A percentile compares a stretch with the other conserved stretches of the same genome.
Evolutionary conservation across 768 basidiomycete genomes (phyloP).

Genomic region (Trametes sanguinea): DNA sequence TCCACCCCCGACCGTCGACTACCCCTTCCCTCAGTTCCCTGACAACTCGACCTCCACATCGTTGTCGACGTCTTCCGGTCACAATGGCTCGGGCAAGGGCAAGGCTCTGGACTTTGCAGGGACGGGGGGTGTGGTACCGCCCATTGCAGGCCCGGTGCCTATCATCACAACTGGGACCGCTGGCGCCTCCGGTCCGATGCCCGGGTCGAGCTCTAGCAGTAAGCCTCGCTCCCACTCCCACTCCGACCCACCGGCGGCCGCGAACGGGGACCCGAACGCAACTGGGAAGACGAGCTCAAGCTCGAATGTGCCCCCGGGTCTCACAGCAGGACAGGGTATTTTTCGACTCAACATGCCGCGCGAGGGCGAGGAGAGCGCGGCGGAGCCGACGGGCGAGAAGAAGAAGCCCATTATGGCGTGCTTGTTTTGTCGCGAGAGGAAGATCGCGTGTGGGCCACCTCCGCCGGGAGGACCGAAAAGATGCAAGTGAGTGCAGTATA

Average conservation of each 20-base stretch:
- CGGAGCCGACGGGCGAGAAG: constrained; percentile 28
- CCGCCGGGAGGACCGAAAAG: constrained; percentile 38
- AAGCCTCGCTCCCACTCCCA: no score
- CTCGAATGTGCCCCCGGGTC: not conserved
- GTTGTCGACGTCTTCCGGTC: not conserved
- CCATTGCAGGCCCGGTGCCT: not conserved
- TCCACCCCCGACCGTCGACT: constrained; percentile 19
- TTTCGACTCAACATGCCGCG: constrained; percentile 25
- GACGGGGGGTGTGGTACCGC: not conserved
- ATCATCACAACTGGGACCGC: not conserved
- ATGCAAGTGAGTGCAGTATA: constrained; percentile 45
- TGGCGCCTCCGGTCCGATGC: constrained; percentile 1
- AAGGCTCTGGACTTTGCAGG: no score
- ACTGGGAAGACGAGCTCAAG: not conserved
- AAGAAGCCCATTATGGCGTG: constrained; percentile 51
- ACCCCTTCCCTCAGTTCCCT: constrained; percentile 24
- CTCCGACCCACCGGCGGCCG: no score
- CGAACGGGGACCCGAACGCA: no score
- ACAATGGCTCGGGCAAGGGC: not conserved
- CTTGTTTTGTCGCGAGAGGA: constrained; percentile 51
- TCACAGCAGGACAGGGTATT: constrained; percentile 23
- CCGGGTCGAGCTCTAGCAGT: not conserved
- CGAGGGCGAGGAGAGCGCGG: not conserved
- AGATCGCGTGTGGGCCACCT: constrained; percentile 52
- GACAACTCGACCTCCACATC: not conserved